Conservation (phyloP, 495 filamentous ascomycete species). For the Aspergillus olivimuriae region DNA sequence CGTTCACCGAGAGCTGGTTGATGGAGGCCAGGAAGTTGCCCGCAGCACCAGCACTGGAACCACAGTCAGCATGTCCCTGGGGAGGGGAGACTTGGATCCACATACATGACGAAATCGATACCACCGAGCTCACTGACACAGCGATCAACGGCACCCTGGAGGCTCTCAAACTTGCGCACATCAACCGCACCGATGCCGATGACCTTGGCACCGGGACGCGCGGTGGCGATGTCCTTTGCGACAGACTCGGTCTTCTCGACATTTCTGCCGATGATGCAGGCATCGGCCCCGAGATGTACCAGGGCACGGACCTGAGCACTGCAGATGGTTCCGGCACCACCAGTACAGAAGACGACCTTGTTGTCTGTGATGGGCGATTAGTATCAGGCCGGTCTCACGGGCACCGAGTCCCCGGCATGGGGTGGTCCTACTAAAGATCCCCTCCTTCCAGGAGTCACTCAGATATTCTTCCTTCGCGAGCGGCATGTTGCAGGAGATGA, state of each 20-base stretch:
- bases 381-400: background rate
- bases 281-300: constrained; percentile 85
- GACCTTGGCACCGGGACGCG: constrained; percentile 70
- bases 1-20: constrained; percentile 71
- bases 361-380: constrained; percentile 46
- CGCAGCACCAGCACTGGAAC: constrained; percentile 75
- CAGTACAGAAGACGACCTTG: constrained; percentile 93
- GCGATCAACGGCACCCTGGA: constrained; percentile 67
- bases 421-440: constrained; percentile 60
- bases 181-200: constrained; percentile 80
- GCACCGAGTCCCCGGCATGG: background rate
- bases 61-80: too few relatives aligned
- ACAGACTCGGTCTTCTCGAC: constrained; percentile 78
- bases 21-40: constrained; percentile 95
- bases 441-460: constrained; percentile 76
- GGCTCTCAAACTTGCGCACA: constrained; percentile 63
- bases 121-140: constrained; percentile 76
- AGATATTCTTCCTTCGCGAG: constrained; percentile 67
- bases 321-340: constrained; percentile 89
- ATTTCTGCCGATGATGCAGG: constrained; percentile 88
- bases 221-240: constrained; percentile 74
- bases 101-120: constrained; percentile 92
- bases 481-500: constrained; percentile 37
- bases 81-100: background rate
- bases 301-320: constrained; percentile 87